Evolutionary conservation across 2,329 filamentous ascomycete species (phyloP).

Genomic region (Aspergillus calidoustus): DNA sequence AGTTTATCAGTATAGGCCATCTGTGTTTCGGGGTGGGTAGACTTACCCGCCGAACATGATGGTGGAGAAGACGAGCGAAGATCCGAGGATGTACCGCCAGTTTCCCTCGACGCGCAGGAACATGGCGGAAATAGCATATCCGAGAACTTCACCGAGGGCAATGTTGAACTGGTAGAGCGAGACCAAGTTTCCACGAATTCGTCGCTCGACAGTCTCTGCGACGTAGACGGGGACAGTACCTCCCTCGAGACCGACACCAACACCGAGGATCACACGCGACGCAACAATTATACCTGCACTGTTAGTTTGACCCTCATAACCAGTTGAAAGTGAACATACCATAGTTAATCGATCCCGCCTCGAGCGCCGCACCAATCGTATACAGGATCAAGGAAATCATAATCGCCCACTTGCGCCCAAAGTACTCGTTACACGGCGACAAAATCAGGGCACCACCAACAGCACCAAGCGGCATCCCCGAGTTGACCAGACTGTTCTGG

Average conservation of each 20-base stretch:
- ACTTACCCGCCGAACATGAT: conserved; percentile 52
- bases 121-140: conserved; percentile 73
- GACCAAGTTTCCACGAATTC: conserved; percentile 71
- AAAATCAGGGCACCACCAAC: conserved; percentile 71
- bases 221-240: conserved; percentile 77
- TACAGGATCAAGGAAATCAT: conserved; percentile 72
- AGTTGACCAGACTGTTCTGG: conserved; percentile 69
- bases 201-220: conserved; percentile 68
- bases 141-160: conserved; percentile 73
- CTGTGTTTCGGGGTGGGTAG: too few species aligned
- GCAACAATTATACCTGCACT: conserved; percentile 65
- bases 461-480: conserved; percentile 72
- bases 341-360: conserved; percentile 70
- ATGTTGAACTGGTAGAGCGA: conserved; percentile 78
- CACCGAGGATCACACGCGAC: conserved; percentile 69
- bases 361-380: conserved; percentile 70
- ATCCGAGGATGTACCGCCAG: conserved; percentile 76
- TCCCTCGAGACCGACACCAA: conserved; percentile 73
- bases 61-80: conserved; percentile 71
- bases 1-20: too few species aligned
- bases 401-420: conserved; percentile 70
- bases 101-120: conserved; percentile 71
- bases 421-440: conserved; percentile 68
- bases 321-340: conserved; percentile 29
- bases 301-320: not conserved